Evolutionary conservation across 1,284 basidiomycete species (phyloP), one percentile per base, ranked within the genome.

Genomic region (Coniferiporia sulphurascens): DNA sequence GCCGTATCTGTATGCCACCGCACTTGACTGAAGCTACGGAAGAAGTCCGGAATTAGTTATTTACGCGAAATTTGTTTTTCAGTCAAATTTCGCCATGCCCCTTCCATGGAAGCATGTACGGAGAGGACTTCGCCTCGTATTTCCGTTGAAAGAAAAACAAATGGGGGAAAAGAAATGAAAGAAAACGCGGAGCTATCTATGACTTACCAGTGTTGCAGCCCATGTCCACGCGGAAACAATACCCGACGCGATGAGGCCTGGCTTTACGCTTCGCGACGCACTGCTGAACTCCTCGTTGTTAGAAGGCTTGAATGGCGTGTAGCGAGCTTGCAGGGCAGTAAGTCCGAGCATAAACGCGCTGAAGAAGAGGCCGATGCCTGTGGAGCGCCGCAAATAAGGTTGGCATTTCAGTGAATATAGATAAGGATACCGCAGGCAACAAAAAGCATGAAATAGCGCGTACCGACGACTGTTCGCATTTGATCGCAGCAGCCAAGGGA

Each of bases 211-310:
- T 0, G 86, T 88, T 13, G 87, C 88, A 1, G 87, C 87, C 87
- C 87, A 93, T 17, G 92, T 93, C 87, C 87, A 90, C 9, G 89
- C 86, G 19, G 85, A 87, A 17, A 95, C 91, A 63, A 96, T 94
- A 6, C 93, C 93, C 9, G 91, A 84, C 0, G 93, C 94, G 60
- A 96, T 94, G 46, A 97, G 77, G 6, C 93, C 94, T 1, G 94
- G 92, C 65, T 94, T 94, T 52, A 94, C 82, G 61, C 85, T 89
- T 36, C 87, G 76, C 3, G 87, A 89, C 1, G 93, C 93, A 58
- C 85, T 89, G 64, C 85, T 90, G 72, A 94, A 95, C 70, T 95
- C 93, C 68, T 89, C 86, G 6, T 84, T 82, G 63, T 78, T 84
- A 62, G 82, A 82, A 17, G 87, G 87, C 3, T 86, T 88, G 70